Evolutionary conservation across 371 early-diverging fungal species (phyloP), one percentile per base, ranked within the genome.

Genomic region (Globomyces sp.): DNA sequence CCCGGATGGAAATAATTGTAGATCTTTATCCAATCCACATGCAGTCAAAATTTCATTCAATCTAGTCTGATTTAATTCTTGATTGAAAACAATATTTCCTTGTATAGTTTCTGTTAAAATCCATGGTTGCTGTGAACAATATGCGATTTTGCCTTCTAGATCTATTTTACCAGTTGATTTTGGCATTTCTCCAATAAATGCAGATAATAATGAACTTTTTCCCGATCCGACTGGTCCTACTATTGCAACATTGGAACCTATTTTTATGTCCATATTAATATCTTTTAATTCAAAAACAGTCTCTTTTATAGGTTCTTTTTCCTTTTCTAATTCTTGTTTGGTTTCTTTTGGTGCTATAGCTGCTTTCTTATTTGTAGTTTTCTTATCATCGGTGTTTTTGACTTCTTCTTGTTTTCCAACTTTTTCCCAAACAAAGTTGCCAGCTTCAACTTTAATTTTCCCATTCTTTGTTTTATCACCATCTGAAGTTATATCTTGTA

Each of bases 61-160:
- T 11, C 47, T 46, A 8, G 5, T 11, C 0, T 46, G 5, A 46
- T 46, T 11, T 11, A 46, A 11, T 8, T 46, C 47, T 67, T 11
- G 1, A 57, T 62, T 1, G 50, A 74, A 74, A 6, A 59, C 8
- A 24, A 74, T 66, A 51, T 74, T 74, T n/a, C 64, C 66, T 37
- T 50, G 6, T 24, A 74, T 34, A 10, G 70, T 57, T n/a, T 57
- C 72, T 49, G 59, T 63, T 5, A 11, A 41, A 1, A 74, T 70
- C 74, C 74, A 74, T 3, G 74, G 62, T 24, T 52, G 43, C 24
- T 74, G 70, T 13, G 58, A 24, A 11, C 58, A 67, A 63, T 68
- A 68, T 4, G 70, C 71, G 0, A 71, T 46, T 46, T 5, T 8
- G 5, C 47, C 47, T 5, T 46, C 11, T 46, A 46, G 5, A 46